Base-by-base conservation (phyloP, 345 rosid species). In the Dimocarpus longan region DNA sequence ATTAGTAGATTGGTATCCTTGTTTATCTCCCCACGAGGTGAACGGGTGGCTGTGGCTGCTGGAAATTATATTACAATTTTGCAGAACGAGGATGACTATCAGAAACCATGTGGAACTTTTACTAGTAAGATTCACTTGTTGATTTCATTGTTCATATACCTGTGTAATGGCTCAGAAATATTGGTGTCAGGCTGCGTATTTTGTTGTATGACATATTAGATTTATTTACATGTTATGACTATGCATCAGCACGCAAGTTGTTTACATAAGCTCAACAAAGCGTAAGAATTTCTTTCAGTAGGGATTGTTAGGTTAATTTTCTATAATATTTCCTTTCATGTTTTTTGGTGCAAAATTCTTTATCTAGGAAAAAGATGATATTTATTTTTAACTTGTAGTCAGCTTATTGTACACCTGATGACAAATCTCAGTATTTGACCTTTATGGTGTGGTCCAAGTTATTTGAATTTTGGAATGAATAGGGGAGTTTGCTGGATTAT, bases 21-120 rank as follows among this genome's bases (percentile, higher is more conserved):
- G 81, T 89, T 94, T 79, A 54, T 94, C 71, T 96, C 99, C 22
- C 88, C 89, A 3, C 86, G 89, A 68, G 97, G 97, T 66, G 95
- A 96, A 71, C 83, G 84, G 39, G 91, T 96, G 7, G 97, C 99
- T 68, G 97, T 94, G 71, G 91, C 97, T 76, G 82, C 91, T 18
- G 96, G 88, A 24, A 86, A 89, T 85, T 93, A 87, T 26, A 87
- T 96, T 60, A 93, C 93, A 1, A 84, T 96, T 71, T 86, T 96
- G 80, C 80, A 77, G 63, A 91, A 86, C 88, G 91, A 90, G 77
- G 92, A 94, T 80, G 94, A 89, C 84, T 96, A 87, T 82, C 81
- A 65, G 81, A 84, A 88, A 72, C 93, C 99, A 2, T 89, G 74
- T 77, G 97, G 95, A 75, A 76, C 65, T 65, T 96, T 86, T 76